Base-by-base conservation (phyloP, 176 grass and related monocot species). In the Pontederia paniculata region DNA sequence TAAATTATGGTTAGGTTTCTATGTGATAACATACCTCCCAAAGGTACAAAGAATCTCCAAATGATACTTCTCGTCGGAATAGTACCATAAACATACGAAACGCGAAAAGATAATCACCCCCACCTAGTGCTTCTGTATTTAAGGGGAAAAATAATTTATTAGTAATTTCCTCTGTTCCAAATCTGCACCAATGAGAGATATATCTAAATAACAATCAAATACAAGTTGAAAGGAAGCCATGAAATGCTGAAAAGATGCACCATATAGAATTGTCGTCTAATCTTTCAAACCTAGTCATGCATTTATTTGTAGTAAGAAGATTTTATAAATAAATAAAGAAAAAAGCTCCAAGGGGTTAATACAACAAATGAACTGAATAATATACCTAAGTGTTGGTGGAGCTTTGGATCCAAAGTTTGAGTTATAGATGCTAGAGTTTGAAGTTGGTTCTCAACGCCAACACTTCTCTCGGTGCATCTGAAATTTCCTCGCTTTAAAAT, bases 61-160 rank as follows among this genome's bases (percentile, higher is more conserved):
- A 98, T 68, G 94, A 98, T 54, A 98, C 74, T 71, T 98, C 94
- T 66, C 94, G 80, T 10, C 94, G 87, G 76, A 98, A 98, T 44
- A 98, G 66, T 25, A 98, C 94, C 94, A 98, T 98, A 54, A 98
- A 98, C 94, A 98, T 98, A 21, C 94, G 94, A 75, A 98, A 91
- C 15, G 94, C 94, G 67, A 98, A 98, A 23, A 98, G 80, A 72
- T 98, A 98, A 70, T 98, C 94, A 60, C 94, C 94, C 75, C 94
- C 94, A 60, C 94, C 94, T 23, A 98, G 80, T 57, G 80, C 74
- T 82, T 98, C 94, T 98, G 80, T 65, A 9, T 72, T 62, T 37
- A 78, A 6, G 66, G 0, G 57, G 15, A 54, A 57, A n/a, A 66
- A 65, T 48, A 66, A 72, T 18, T 37, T 1, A n/a, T 66, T 41